Evolutionary conservation across 1,284 basidiomycete genomes (phyloP), one percentile per base, ranked within the genome.

Genomic region (Rhodofomes roseus): DNA sequence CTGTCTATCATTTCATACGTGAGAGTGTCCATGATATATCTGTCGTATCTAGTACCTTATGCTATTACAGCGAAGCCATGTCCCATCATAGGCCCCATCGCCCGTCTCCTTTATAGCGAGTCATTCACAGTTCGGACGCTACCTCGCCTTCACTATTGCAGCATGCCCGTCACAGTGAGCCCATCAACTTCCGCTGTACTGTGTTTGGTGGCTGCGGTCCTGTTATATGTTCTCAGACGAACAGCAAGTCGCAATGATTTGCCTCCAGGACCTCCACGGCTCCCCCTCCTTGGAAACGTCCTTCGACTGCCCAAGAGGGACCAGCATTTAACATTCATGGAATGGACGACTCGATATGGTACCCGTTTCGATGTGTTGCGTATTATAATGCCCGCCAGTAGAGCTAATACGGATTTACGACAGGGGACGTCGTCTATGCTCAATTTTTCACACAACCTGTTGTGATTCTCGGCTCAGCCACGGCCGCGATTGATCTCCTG

Each of bases 261-360:
- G 16, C 81, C 82, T 23, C 81, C 81, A 2, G 82, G 82, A 1
- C 82, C 82, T 7, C 73, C 61, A 40, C 71, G 75, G 11, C 65
- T 76, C 16, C 81, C 81, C 0, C 63, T 82, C 59, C 70, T 84
- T 37, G 82, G 82, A 2, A 84, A 83, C 61, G 66, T 76, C 25
- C 75, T 79, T 34, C 80, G 82, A 59, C 73, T 84, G 55, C 74
- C 78, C 1, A 50, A 60, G 20, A 60, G 63, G 22, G 68, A 76
- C 55, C 76, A 76, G 61, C 76, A 79, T 59, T 61, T 74, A 56
- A 71, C 69, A 20, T 83, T 83, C 60, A 65, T 60, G 18, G 55
- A 66, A 43, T 73, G 58, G 58, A 56, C 44, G 22, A 31, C 43
- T 44, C 11, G n/a, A 48, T 61, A 56, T 37, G 58, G 62, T 59